Base-by-base conservation (phyloP, 306 rosid species). In the Nissolia schottii region DNA sequence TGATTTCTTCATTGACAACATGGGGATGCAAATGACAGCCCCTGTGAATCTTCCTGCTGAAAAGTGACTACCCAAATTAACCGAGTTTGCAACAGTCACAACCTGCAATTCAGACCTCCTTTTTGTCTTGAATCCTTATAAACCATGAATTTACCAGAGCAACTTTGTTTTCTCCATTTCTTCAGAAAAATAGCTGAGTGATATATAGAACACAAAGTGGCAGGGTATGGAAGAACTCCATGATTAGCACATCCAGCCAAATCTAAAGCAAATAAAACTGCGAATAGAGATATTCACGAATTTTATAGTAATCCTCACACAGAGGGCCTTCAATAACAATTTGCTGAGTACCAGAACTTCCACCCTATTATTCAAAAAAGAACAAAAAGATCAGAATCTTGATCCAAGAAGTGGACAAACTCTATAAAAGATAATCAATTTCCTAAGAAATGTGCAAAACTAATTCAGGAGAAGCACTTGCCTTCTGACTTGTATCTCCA, bases 401-500 rank as follows among this genome's bases (percentile, higher is more conserved):
- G 46, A 54, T 67, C 34, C 2, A 57, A 51, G 63, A 40, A 69
- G 25, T 45, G 19, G 11, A 13, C 25, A 67, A 9, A 48, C 12
- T 16, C 23, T 3, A 7, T 31, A 37, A 7, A 41, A 70, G 48
- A 65, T 19, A 22, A 38, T 31, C 29, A 41, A 57, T 55, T 74
- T 56, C 55, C 20, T 7, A 22, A 23, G 4, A 67, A n/a, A 51
- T 48, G 11, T 31, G 28, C 27, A 77, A 62, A 74, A 43, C 37
- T 31, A 64, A 76, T 34, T 75, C 32, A 45, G 57, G 46, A 56
- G 55, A 77, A 58, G 63, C n/a, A 67, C 83, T 82, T 60, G 80
- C 99, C 95, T 95, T 95, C 61, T 89, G 97, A 79, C 77, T 84
- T 62, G 96, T 87, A 76, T 91, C 99, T 61, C 97, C 96, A 70